A percentile compares a stretch with the other conserved stretches of the same genome.
These are phyloP conservation scores for Colletotrichum plurivorum DNA, from an alignment of 2,329 filamentous ascomycete species.

Conservation along the genomic window DNA sequence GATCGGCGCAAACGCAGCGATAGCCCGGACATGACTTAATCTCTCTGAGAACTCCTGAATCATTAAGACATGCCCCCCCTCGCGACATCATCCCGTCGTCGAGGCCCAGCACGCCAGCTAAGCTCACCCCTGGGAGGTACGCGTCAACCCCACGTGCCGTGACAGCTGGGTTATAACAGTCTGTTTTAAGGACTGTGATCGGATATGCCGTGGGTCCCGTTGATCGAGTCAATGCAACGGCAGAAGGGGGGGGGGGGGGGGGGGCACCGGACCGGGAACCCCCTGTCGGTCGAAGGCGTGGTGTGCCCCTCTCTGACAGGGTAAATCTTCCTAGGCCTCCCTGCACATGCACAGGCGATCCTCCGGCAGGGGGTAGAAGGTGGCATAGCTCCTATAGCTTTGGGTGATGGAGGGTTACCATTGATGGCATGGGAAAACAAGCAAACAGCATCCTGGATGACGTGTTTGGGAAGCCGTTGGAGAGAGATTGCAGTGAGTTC, in stretches of 20 bases:
- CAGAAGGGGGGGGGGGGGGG: not conserved
- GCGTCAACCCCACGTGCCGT: conserved; percentile 35
- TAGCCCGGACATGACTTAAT: conserved; percentile 23
- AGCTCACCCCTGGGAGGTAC: conserved; percentile 23
- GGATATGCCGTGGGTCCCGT: conserved; percentile 14
- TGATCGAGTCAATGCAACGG: conserved; percentile 27
- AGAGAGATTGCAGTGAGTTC: conserved; percentile 27
- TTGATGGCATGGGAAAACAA: not conserved
- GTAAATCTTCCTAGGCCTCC: conserved; percentile 7
- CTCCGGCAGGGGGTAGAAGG: not conserved
- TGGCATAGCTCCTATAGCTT: not conserved
- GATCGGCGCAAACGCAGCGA: conserved; percentile 28
- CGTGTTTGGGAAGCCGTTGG: conserved; percentile 14
- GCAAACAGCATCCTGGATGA: conserved; percentile 1
- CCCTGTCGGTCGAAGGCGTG: conserved; percentile 18
- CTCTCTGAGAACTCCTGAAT: conserved; percentile 36
- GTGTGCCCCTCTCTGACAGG: not conserved
- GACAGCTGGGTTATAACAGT: conserved; percentile 23
- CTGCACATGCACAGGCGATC: conserved; percentile 31
- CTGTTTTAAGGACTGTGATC: conserved; percentile 26
- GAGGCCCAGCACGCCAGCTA: not conserved
- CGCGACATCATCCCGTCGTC: not conserved
- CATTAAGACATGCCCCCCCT: conserved; percentile 6
- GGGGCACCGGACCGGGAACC: not conserved
- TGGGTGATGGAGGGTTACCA: not conserved